Evolutionary conservation across 1,284 basidiomycete species (phyloP), one percentile per base, ranked within the genome.

Genomic region (Cryptococcus sp.): DNA sequence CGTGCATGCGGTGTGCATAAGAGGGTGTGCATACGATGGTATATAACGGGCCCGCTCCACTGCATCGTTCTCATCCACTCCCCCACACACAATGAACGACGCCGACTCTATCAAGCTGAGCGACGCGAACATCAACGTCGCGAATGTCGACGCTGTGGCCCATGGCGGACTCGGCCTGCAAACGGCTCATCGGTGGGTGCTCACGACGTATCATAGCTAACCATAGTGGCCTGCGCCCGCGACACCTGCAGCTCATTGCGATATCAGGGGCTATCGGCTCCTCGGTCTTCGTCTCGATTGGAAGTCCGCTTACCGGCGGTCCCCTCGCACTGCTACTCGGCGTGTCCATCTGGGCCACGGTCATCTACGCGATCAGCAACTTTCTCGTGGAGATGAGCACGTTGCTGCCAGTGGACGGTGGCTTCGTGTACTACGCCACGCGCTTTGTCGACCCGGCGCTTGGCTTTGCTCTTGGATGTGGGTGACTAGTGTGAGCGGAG

Each of bases 391-490:
- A 59, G 27, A 56, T 59, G 53, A 50, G 47, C 19, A 55, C 53
- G 15, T 42, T 55, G 11, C 52, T 59, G 10, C 57, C 57, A 7
- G 53, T 59, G 17, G 57, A 59, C 22, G 53, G 53, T 17, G 53
- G 53, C 41, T 59, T 59, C 57, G 31, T 59, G 13, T 42, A 20
- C 31, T 55, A 55, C 22, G 57, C 57, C 17, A 45, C 53, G 31
- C 47, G 57, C 35, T 59, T 55, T 44, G 27, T 59, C 19, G 57
- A 59, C 25, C 47, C 51, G n/a, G 60, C 65, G 6, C 61, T 64
- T 38, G 67, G 67, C 16, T 56, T 62, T 41, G 60, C 65, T 7
- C 51, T 62, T 16, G 67, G 65, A 1, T 69, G 59, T 57, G 41
- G 23, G 56, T 54, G 13, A 20, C 13, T 46, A 2, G 23, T 46